phyloP scores from a whole-genome alignment of 164 flowering plant genomes.

The Protea cynaroides region DNA sequence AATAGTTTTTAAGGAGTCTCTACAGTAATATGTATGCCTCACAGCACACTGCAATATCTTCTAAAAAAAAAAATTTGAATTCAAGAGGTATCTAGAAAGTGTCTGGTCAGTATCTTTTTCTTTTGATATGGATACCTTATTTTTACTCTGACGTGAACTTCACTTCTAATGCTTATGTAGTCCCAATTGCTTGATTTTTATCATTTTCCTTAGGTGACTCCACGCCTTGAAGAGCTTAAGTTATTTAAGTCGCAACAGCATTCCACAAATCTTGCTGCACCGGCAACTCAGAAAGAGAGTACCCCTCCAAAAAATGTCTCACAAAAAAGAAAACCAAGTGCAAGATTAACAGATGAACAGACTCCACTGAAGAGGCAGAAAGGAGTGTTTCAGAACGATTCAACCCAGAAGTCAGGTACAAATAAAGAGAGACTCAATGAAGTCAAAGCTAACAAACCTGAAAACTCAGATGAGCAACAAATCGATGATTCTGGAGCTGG shows the following conservation, averaged over 20 bases:
- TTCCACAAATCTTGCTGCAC: slow-evolving; percentile 25
- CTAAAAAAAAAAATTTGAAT: too few species aligned
- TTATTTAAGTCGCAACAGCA: slow-evolving; percentile 63
- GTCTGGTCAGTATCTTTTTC: not conserved
- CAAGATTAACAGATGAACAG: slow-evolving; percentile 35
- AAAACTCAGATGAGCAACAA: slow-evolving; percentile 21
- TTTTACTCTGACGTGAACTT: not conserved
- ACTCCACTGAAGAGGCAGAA: slow-evolving; percentile 58
- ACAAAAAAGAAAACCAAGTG: slow-evolving; percentile 61
- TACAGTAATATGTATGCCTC: not conserved
- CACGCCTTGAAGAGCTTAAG: slow-evolving; percentile 76
- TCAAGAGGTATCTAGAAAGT: too few species aligned
- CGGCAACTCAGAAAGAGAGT: slow-evolving; percentile 32
- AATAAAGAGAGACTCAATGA: slow-evolving; percentile 16
- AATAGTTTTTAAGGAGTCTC: too few species aligned
- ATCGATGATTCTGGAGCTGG: slow-evolving; percentile 21
- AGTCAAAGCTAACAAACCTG: slow-evolving; percentile 16
- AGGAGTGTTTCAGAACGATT: slow-evolving; percentile 21
- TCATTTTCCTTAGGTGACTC: slow-evolving; percentile 48
- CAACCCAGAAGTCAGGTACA: slow-evolving; percentile 21
- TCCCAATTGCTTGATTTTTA: not conserved
- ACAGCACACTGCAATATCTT: too few species aligned
- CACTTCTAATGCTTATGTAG: too few species aligned
- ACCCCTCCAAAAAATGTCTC: slow-evolving; percentile 28
- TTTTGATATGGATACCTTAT: not conserved